Evolutionary conservation across 768 basidiomycete genomes (phyloP).

Genomic region (Rubroboletus satanas): DNA sequence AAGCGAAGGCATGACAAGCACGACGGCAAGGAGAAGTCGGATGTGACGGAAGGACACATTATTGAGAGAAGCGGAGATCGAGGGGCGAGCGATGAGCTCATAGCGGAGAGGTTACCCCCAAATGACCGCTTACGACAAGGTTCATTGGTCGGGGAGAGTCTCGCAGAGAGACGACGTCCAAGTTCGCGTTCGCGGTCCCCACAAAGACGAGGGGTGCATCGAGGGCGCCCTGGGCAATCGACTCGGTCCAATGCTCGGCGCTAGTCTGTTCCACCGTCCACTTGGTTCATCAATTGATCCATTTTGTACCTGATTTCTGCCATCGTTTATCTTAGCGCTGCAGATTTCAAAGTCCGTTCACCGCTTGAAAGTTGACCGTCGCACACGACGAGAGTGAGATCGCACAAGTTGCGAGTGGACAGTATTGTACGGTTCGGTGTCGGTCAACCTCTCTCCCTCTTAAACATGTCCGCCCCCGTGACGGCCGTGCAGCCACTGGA

Average conservation of each 20-base stretch:
- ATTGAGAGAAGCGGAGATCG: not conserved
- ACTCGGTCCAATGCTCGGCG: not conserved
- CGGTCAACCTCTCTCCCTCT: not conserved
- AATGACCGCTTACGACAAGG: not conserved
- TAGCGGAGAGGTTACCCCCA: not conserved
- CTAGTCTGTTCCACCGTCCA: not conserved
- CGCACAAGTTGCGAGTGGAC: not conserved
- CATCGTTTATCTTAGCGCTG: not conserved
- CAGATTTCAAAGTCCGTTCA: conserved; percentile 24
- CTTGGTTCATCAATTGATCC: not conserved
- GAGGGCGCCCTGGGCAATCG: not conserved
- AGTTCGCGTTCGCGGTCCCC: conserved; percentile 32
- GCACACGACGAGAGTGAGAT: not conserved
- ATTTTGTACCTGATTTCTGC: not conserved
- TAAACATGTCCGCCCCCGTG: conserved; percentile 10
- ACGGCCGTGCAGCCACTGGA: conserved; percentile 43
- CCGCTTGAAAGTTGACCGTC: not conserved
- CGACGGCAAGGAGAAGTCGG: conserved; percentile 6
- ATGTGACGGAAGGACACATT: not conserved
- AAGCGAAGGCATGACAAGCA: conserved; percentile 68
- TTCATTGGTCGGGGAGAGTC: not conserved
- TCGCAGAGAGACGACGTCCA: conserved; percentile 1
- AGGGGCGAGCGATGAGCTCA: not conserved
- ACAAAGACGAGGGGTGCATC: conserved; percentile 5
- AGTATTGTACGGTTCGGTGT: not conserved